Base-by-base conservation (phyloP, 208 protist species). In the Trypanosoma theileri region DNA sequence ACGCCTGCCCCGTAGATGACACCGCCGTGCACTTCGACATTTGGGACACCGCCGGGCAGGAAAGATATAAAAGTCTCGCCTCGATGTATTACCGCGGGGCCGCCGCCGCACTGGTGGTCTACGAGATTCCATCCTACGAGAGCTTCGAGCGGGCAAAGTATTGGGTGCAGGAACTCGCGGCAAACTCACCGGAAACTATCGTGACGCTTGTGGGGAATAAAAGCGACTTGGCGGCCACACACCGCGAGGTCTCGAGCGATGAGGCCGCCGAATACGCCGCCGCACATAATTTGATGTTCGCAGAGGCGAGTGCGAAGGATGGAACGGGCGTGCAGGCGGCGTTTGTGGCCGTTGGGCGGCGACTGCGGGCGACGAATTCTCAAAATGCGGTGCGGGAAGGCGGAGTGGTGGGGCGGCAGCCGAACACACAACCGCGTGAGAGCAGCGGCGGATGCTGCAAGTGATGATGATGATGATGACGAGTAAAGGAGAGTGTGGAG, bases 161-260 rank as follows among this genome's bases (percentile, higher is more conserved):
- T 66, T 99, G 98, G 98, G 94, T 98, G 31, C 96, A 92, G 21
- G 97, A 99, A 83, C 85, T 99, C 55, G 72, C 91, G 6, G 81
- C 86, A 10, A 89, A 94, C 64, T 88, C 82, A 7, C 88, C 88
- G 24, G 94, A 98, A 64, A 98, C 98, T 19, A 65, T 90, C 21
- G 82, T 99, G 35, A 82, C 80, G 63, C 89, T 99, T 26, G 88
- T 95, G 4, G 97, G 97, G 26, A 99, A 99, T 79, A 99, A 99
- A 73, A 86, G 71, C 53, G 98, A 99, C 76, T 62, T 98, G 11
- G 66, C 12, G 17, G 42, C 28, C 21, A 56, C 40, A 41, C 82
- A 89, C 17, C 53, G 66, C 48, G 89, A 95, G 46, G 58, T 65
- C n/a, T 28, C 66, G 17, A 35, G 28, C 28, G 82, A 80, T 8